phyloP scores from a whole-genome alignment of 1,284 basidiomycete genomes.

The Cryptococcus sp. region DNA sequence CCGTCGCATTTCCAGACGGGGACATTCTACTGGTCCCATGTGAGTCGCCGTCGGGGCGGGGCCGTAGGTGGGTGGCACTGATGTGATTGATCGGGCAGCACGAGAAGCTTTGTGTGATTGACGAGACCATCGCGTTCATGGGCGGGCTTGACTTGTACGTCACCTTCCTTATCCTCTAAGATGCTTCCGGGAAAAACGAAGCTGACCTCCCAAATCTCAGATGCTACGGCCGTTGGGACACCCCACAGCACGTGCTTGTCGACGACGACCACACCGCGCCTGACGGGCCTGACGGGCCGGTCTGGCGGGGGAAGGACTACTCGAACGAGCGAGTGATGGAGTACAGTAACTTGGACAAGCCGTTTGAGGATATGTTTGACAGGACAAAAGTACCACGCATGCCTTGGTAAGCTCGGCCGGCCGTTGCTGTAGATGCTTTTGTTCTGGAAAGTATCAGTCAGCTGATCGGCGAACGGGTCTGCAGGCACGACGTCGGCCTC shows the following conservation, averaged over 20 bases:
- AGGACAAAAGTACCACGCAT: constrained; percentile 84
- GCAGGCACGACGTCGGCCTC: constrained; percentile 90
- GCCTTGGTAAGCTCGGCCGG: constrained; percentile 84
- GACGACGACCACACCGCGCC: constrained; percentile 68
- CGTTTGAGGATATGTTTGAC: constrained; percentile 92
- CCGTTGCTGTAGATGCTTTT: background rate
- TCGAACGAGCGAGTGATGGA: constrained; percentile 86
- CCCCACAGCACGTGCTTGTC: constrained; percentile 83
- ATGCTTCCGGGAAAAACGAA: constrained; percentile 31
- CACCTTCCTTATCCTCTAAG: background rate
- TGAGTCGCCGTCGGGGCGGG: constrained; percentile 48
- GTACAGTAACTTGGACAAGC: constrained; percentile 84
- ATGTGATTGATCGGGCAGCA: constrained; percentile 60
- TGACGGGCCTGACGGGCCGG: constrained; percentile 60
- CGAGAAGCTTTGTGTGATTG: constrained; percentile 97
- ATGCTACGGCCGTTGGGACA: constrained; percentile 91
- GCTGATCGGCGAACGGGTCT: background rate
- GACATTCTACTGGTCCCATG: constrained; percentile 97
- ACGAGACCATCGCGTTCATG: constrained; percentile 97
- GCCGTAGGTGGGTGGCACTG: background rate
- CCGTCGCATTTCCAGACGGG: constrained; percentile 97
- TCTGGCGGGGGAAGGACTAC: constrained; percentile 74
- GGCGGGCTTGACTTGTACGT: constrained; percentile 85
- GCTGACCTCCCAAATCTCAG: constrained; percentile 13
- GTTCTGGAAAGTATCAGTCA: no score